phyloP scores from a whole-genome alignment of 2,329 filamentous ascomycete species.

The Plectosphaerella cucumerina region DNA sequence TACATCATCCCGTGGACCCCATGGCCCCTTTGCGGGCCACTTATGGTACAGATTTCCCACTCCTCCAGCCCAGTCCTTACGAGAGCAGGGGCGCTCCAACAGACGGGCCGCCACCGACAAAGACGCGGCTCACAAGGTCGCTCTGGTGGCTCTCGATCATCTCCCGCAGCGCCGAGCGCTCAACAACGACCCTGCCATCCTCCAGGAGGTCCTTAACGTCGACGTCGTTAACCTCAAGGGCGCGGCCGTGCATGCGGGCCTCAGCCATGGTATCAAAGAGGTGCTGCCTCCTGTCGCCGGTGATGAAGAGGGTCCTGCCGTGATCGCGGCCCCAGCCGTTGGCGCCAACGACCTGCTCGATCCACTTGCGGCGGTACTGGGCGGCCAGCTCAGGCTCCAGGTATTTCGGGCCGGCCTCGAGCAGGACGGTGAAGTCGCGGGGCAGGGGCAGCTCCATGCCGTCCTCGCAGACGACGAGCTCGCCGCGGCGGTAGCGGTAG shows the following conservation, averaged over 20 bases:
- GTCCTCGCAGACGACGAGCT: constrained; percentile 81
- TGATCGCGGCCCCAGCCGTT: constrained; percentile 65
- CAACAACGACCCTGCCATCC: constrained; percentile 79
- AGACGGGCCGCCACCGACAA: constrained; percentile 35
- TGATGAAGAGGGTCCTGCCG: constrained; percentile 74
- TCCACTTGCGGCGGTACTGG: constrained; percentile 57
- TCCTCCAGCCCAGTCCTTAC: background rate
- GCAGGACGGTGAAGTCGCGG: constrained; percentile 40
- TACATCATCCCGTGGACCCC: too few species aligned
- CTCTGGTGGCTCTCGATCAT: constrained; percentile 71
- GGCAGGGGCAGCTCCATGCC: constrained; percentile 63
- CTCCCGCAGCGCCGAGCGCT: constrained; percentile 72
- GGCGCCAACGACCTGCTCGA: constrained; percentile 62
- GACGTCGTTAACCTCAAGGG: constrained; percentile 69
- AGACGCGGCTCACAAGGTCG: constrained; percentile 52
- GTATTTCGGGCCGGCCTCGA: constrained; percentile 21
- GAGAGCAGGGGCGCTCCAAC: constrained; percentile 25
- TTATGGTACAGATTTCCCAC: background rate
- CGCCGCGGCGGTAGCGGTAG: constrained; percentile 82
- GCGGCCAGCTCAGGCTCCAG: constrained; percentile 45
- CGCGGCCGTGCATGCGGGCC: constrained; percentile 62
- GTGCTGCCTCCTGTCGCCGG: constrained; percentile 53
- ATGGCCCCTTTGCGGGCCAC: background rate
- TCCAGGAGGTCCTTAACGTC: constrained; percentile 95
- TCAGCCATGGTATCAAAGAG: constrained; percentile 64